Conservation (phyloP, 345 rosid species). For the Salix dunnii region DNA sequence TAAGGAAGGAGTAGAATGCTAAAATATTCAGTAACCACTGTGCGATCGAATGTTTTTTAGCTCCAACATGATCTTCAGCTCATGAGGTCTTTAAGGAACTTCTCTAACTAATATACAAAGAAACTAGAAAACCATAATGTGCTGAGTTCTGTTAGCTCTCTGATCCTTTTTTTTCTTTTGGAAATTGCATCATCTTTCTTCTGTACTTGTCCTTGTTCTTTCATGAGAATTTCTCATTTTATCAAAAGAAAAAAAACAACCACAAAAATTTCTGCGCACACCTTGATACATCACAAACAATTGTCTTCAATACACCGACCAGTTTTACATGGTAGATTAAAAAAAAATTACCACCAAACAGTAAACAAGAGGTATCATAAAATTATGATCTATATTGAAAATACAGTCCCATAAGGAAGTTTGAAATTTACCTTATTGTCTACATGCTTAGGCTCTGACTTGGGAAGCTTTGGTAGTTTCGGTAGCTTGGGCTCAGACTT, state of each 20-base stretch:
- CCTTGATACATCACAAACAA: background rate
- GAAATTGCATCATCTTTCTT: background rate
- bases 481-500: slow-evolving; percentile 41
- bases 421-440: slow-evolving; percentile 56
- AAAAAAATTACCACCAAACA: background rate
- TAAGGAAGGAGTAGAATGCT: too few species aligned
- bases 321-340: slow-evolving; percentile 1
- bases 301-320: background rate
- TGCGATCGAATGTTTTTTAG: too few species aligned
- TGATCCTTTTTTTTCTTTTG: background rate
- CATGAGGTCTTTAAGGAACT: too few species aligned
- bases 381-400: background rate
- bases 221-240: background rate
- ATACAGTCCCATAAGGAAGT: background rate
- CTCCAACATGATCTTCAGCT: too few species aligned
- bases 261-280: background rate
- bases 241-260: background rate
- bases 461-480: background rate
- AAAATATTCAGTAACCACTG: too few species aligned
- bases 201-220: too few species aligned
- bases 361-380: background rate
- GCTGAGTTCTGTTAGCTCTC: too few species aligned
- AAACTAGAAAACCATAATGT: too few species aligned
- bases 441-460: slow-evolving; percentile 40
- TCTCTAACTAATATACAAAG: too few species aligned